Evolutionary conservation across 2,329 filamentous ascomycete genomes (phyloP), one percentile per base, ranked within the genome.

Genomic region (Passalora sequoiae): DNA sequence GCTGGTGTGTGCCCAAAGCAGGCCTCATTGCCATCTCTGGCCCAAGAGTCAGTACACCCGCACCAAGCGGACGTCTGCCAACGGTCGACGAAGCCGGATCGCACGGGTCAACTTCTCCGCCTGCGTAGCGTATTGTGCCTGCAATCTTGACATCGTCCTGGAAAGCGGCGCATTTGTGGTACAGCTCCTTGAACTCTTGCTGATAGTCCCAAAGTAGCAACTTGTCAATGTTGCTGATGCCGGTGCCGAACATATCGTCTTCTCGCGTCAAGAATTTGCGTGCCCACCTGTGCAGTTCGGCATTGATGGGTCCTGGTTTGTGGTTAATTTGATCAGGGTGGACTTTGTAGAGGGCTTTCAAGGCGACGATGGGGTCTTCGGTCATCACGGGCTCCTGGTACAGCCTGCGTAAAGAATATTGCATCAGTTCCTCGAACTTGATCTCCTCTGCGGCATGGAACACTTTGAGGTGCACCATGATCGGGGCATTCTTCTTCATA

Each of bases 351-450:
- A 69, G 55, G 17, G 58, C 60, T 21, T 51, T 44, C n/a, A 70
- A 59, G 0, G 63, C 44, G 5, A 37, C 44, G 19, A 70, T 55
- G 8, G 66, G 66, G 36, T 69, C 60, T 40, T 68, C 65, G 21
- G 51, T 46, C 2, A 62, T 63, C 27, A 54, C 44, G 10, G 51
- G 48, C 27, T 65, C 58, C 0, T 48, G 38, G 39, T 61, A 61
- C 29, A 70, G 51, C 2, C 64, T 56, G 1, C 58, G 36, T 6
- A 70, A 49, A 4, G 65, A 62, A 21, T 65, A 55, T 1, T 36
- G 45, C 25, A 60, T 58, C 25, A 69, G 54, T 33, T 70, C 67
- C 10, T 59, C 54, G 42, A 69, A 69, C 15, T 59, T 55, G 47
- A 68, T 59, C 2, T 48, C 43, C 20, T 48, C 51, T 7, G 61